phyloP scores from a whole-genome alignment of 495 filamentous ascomycete genomes.

The Clavariopsis aquatica region DNA sequence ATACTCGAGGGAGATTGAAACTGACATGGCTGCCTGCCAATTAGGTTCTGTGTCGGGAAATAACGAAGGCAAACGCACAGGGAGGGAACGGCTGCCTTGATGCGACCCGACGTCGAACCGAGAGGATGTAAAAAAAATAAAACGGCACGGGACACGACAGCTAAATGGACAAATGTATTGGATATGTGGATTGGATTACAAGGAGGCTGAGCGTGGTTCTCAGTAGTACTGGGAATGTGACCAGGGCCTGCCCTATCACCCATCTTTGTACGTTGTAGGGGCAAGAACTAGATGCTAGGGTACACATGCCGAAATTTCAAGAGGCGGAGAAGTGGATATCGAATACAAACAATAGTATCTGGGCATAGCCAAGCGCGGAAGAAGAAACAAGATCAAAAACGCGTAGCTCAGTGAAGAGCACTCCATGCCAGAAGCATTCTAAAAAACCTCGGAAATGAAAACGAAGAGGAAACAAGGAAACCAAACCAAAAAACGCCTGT shows the following conservation, averaged over 20 bases:
- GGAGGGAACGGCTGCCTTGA: neutral
- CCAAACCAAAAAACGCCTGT: conserved; percentile 1
- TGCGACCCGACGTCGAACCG: neutral
- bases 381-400: conserved; percentile 1
- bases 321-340: neutral
- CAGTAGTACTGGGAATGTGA: neutral
- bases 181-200: neutral
- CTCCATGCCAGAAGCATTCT: neutral
- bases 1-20: neutral
- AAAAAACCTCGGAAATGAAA: too few relatives aligned
- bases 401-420: conserved; percentile 4
- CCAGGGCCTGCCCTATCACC: neutral
- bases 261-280: too few relatives aligned
- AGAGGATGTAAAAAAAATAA: neutral
- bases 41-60: conserved; percentile 70
- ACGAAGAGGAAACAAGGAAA: neutral
- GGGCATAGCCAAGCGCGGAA: neutral
- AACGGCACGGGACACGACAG: neutral
- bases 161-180: neutral
- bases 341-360: neutral
- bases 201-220: neutral
- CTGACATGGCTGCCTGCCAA: neutral
- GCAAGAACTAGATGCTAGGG: too few relatives aligned
- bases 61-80: conserved; percentile 41
- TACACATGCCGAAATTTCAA: too few relatives aligned